Percentiles rank a stretch among this genome's conserved stretches.
Conservation (phyloP, 176 grass and related monocot genomes). For the Pontederia crassipes region DNA sequence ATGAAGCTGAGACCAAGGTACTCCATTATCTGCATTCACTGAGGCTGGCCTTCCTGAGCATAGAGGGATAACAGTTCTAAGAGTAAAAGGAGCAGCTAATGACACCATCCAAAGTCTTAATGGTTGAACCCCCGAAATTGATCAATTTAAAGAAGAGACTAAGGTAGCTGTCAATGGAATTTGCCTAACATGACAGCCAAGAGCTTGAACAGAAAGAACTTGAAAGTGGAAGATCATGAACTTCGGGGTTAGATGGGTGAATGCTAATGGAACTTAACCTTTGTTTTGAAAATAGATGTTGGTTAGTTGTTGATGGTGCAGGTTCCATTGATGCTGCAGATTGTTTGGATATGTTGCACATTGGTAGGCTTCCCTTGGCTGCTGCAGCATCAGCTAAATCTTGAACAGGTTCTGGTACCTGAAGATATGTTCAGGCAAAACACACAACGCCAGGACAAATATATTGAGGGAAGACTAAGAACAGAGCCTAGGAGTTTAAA, state of each 20-base stretch:
- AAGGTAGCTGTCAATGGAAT: slow-evolving; percentile 7
- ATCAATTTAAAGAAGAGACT: neutral
- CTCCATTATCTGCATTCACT: neutral
- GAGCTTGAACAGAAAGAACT: neutral
- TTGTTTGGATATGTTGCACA: slow-evolving; percentile 7
- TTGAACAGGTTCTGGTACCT: neutral
- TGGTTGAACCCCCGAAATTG: slow-evolving; percentile 7
- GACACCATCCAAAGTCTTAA: slow-evolving; percentile 25
- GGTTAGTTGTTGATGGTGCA: slow-evolving; percentile 13
- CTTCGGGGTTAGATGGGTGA: slow-evolving; percentile 6
- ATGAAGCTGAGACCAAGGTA: neutral
- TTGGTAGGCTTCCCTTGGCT: slow-evolving; percentile 1
- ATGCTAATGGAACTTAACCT: slow-evolving; percentile 11
- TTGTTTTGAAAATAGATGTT: neutral
- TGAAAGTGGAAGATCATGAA: slow-evolving; percentile 6
- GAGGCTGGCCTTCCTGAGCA: slow-evolving; percentile 39
- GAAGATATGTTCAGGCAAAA: too few relatives aligned
- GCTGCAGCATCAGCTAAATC: slow-evolving; percentile 9
- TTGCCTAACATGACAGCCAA: slow-evolving; percentile 6
- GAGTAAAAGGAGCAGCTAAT: slow-evolving; percentile 37
- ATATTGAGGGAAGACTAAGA: too few relatives aligned
- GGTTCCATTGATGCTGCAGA: neutral
- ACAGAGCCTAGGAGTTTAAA: too few relatives aligned
- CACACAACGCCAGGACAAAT: too few relatives aligned
- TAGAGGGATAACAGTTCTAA: slow-evolving; percentile 38